Conservation (phyloP, 2,329 filamentous ascomycete species). For the Knoxdaviesia proteae region DNA sequence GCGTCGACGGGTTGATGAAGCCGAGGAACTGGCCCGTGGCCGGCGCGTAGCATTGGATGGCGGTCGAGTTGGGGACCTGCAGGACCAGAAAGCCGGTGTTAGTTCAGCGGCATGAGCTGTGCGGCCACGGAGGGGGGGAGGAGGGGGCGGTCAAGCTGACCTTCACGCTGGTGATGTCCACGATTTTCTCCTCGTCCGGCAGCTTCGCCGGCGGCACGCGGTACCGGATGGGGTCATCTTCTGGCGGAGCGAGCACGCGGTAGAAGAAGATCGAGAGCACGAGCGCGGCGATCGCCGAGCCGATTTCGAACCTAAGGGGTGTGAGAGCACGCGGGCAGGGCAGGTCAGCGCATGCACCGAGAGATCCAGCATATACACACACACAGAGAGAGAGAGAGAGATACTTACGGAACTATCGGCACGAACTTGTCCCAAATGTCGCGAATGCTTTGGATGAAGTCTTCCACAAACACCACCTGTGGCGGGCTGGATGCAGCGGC, state of each 20-base stretch:
- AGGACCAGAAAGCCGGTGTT: neutral
- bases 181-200: conserved; percentile 32
- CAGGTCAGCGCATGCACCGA: neutral
- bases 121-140: conserved; percentile 4
- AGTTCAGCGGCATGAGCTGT: neutral
- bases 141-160: conserved; percentile 10
- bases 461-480: too few relatives aligned
- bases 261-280: conserved; percentile 12
- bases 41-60: conserved; percentile 71
- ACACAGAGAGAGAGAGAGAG: neutral
- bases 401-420: conserved; percentile 1
- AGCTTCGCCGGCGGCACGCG: conserved; percentile 39
- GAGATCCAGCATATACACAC: neutral
- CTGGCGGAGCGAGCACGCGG: conserved; percentile 9
- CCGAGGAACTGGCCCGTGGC: conserved; percentile 75
- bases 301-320: conserved; percentile 9
- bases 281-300: conserved; percentile 11
- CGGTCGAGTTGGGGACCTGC: conserved; percentile 39
- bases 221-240: conserved; percentile 32
- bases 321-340: neutral
- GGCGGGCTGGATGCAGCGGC: too few relatives aligned
- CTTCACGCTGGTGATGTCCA: conserved; percentile 41
- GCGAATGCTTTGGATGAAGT: too few relatives aligned
- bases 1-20: conserved; percentile 53
- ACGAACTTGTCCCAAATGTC: too few relatives aligned